phyloP scores from a whole-genome alignment of 2,329 filamentous ascomycete genomes.

The Xylaria multiplex region DNA sequence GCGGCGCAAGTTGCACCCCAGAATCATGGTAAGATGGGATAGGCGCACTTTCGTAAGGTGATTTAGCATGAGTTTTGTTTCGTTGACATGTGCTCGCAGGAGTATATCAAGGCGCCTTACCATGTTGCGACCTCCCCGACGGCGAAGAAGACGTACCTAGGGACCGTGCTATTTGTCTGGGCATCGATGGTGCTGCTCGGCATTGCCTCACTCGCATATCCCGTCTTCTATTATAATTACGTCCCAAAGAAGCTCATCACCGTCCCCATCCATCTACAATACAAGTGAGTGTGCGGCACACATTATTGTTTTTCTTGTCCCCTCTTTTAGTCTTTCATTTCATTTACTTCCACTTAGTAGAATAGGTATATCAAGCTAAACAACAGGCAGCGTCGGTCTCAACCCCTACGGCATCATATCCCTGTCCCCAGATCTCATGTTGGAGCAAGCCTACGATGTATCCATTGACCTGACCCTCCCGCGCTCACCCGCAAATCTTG shows the following conservation, averaged over 20 bases:
- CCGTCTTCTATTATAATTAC: constrained; percentile 66
- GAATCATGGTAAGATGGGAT: constrained; percentile 22
- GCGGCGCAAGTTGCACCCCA: constrained; percentile 13
- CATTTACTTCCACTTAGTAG: neutral
- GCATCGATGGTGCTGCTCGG: constrained; percentile 58
- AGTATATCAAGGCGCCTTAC: constrained; percentile 48
- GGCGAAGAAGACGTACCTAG: constrained; percentile 61
- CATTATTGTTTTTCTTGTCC: neutral
- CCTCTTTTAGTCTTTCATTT: neutral
- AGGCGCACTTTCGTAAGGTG: neutral
- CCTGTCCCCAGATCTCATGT: constrained; percentile 66
- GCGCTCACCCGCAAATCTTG: constrained; percentile 77
- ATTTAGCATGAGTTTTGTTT: neutral
- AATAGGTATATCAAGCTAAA: constrained; percentile 3
- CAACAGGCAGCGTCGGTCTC: constrained; percentile 53
- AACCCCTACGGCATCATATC: constrained; percentile 64
- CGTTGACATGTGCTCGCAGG: constrained; percentile 29
- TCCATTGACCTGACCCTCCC: constrained; percentile 79
- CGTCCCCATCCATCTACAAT: constrained; percentile 66
- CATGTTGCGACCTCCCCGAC: constrained; percentile 60
- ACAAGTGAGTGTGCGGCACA: constrained; percentile 57
- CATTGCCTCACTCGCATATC: constrained; percentile 60
- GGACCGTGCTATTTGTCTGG: constrained; percentile 56
- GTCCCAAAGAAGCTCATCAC: constrained; percentile 65
- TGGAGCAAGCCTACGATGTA: constrained; percentile 86